These are phyloP conservation scores for Lasiosphaeria miniovina DNA, from an alignment of 495 filamentous ascomycete species.

Conservation along the genomic window DNA sequence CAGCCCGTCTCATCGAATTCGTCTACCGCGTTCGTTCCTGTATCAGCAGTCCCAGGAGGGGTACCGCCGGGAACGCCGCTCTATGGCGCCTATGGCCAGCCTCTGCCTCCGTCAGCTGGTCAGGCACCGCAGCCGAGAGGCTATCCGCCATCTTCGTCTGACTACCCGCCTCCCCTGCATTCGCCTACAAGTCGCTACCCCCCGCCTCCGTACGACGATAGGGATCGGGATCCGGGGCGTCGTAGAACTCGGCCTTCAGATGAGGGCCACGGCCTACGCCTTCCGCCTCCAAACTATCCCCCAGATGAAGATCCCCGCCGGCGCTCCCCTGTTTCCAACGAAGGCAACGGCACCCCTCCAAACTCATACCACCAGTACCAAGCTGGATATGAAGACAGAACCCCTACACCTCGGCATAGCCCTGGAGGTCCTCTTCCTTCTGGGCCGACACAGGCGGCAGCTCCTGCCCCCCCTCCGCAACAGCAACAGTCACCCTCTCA, in stretches of 20 bases:
- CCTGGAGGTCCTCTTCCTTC: conserved; percentile 16
- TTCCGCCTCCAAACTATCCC: conserved; percentile 45
- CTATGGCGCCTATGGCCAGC: conserved; percentile 51
- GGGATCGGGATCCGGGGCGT: conserved; percentile 32
- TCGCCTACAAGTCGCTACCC: conserved; percentile 38
- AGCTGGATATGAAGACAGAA: conserved; percentile 21
- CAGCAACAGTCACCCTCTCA: conserved; percentile 6
- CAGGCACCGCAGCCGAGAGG: conserved; percentile 12
- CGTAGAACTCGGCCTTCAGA: conserved; percentile 36
- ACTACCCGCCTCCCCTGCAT: conserved; percentile 26
- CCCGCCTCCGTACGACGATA: conserved; percentile 34
- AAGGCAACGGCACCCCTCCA: conserved; percentile 41
- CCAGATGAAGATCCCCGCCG: conserved; percentile 43
- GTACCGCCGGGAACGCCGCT: conserved; percentile 48
- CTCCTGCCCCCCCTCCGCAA: conserved; percentile 9
- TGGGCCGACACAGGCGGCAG: not conserved
- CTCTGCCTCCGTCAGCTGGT: conserved; percentile 29
- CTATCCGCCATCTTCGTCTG: conserved; percentile 19
- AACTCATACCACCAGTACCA: conserved; percentile 30
- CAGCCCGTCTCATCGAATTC: conserved; percentile 48
- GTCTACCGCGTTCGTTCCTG: conserved; percentile 47
- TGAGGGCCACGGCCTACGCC: conserved; percentile 40
- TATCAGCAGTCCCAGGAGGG: conserved; percentile 44
- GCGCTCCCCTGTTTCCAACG: conserved; percentile 44
- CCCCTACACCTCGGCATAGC: conserved; percentile 28